Conservation (phyloP, 73 alveolate genomes). For the Paramecium pentaurelia region DNA sequence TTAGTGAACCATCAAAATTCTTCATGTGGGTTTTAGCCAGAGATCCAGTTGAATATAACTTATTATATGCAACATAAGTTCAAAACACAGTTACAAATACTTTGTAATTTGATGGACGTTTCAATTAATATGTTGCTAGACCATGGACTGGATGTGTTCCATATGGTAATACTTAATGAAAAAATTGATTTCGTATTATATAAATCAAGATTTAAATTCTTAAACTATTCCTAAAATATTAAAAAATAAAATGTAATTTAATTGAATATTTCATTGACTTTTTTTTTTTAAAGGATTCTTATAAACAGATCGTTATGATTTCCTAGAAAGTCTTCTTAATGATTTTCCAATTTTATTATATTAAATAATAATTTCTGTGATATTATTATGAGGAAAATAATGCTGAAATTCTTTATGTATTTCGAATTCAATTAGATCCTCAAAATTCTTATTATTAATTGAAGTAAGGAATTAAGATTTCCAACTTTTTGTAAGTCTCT, state of each 20-base stretch:
- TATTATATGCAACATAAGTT: not conserved
- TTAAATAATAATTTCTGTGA: not conserved
- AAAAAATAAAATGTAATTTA: not conserved
- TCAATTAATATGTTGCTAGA: constrained; percentile 32
- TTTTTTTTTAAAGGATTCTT: not conserved
- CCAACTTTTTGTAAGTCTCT: not conserved
- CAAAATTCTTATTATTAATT: not conserved
- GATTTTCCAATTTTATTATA: not conserved
- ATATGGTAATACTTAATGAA: not conserved
- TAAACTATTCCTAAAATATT: not conserved
- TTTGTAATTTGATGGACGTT: not conserved
- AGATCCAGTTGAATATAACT: not conserved
- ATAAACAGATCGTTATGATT: not conserved
- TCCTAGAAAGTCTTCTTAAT: not conserved
- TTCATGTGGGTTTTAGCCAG: constrained; percentile 52
- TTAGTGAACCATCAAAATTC: constrained; percentile 23
- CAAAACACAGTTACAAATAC: not conserved
- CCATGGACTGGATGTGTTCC: constrained; percentile 32
- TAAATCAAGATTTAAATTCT: not conserved
- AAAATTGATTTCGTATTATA: not conserved
- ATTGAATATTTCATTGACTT: not conserved
- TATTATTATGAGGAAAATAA: not conserved
- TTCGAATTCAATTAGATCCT: not conserved
- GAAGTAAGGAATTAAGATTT: not conserved
- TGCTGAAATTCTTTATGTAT: not conserved